Evolutionary conservation across 208 protist genomes (phyloP), one percentile per base, ranked within the genome.

Genomic region (Herpetomonas muscarum): DNA sequence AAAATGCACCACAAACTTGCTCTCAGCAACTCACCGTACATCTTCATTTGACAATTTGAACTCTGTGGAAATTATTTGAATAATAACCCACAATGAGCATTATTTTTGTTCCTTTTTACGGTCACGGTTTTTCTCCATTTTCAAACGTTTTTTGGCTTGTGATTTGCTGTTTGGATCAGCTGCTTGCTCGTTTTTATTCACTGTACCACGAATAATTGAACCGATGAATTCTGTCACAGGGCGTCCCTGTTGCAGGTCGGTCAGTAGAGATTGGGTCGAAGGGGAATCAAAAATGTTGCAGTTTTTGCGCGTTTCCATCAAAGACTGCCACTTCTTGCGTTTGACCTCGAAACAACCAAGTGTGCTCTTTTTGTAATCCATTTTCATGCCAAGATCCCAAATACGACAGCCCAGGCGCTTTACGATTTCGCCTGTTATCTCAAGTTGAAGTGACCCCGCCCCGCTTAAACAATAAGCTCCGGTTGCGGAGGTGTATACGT

Each of bases 381-480:
- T 76, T 21, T 36, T 25, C 90, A 96, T 96, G 9, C 86, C 90
- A n/a, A 96, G 64, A 73, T 96, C 90, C 87, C 90, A 96, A 0
- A 91, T 47, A 4, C 46, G 75, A 53, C 84, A 92, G 12, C 86
- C 85, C 2, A 71, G 58, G 0, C 60, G 36, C 1, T 63, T 57
- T 69, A 96, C 61, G 22, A 71, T 67, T 17, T 68, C 50, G 0
- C 67, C 85, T 13, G 74, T 82, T 10, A 82, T 29, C 15, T 75
- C 76, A 22, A 96, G 52, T 42, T 94, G 90, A 28, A 94, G 39
- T 0, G 66, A 61, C 0, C 90, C 90, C 24, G 80, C 75, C 28
- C 90, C 90, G 41, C 51, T 90, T 24, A 80, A 37, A 58, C 70
- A 79, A 58, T 88, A 93, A 0, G 74, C 85, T 21, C 90, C 90